These are phyloP conservation scores for Ustilago loliicola DNA, from an alignment of 1,284 basidiomycete genomes.

Conservation along the genomic window DNA sequence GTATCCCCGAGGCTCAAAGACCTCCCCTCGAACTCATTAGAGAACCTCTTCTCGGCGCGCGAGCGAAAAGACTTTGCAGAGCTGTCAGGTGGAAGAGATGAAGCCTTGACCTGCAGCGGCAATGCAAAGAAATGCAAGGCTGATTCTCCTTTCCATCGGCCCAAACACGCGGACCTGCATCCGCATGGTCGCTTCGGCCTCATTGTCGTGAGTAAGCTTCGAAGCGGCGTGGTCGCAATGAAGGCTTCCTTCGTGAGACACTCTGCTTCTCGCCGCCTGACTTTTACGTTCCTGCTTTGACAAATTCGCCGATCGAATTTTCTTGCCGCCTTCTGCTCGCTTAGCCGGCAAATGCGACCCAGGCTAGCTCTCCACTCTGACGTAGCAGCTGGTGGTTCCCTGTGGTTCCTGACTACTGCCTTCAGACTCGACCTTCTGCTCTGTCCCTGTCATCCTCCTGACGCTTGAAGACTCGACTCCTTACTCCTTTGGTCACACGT, in stretches of 20 bases:
- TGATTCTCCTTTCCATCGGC: neutral
- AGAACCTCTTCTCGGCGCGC: neutral
- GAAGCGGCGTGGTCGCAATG: neutral
- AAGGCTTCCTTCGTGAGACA: neutral
- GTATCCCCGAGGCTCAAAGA: neutral
- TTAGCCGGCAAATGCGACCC: neutral
- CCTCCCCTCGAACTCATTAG: too few relatives aligned
- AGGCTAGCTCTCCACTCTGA: slow-evolving; percentile 5
- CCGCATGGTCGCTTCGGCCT: neutral
- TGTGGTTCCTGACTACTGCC: neutral
- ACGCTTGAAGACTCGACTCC: neutral
- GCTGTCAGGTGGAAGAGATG: neutral
- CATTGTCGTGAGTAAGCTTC: slow-evolving; percentile 9
- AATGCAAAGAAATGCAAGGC: slow-evolving; percentile 11
- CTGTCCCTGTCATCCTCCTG: neutral
- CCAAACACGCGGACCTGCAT: slow-evolving; percentile 2
- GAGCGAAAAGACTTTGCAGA: neutral
- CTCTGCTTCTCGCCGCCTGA: neutral
- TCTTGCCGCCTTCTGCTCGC: slow-evolving; percentile 7
- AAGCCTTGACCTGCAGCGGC: slow-evolving; percentile 21
- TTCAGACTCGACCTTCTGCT: neutral
- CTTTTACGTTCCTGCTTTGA: slow-evolving; percentile 1
- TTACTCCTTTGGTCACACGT: neutral
- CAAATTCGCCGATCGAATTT: slow-evolving; percentile 20
- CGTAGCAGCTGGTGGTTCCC: slow-evolving; percentile 8